These are phyloP conservation scores for Colletotrichum cuscutae DNA, from an alignment of 2,329 filamentous ascomycete species.

Conservation along the genomic window DNA sequence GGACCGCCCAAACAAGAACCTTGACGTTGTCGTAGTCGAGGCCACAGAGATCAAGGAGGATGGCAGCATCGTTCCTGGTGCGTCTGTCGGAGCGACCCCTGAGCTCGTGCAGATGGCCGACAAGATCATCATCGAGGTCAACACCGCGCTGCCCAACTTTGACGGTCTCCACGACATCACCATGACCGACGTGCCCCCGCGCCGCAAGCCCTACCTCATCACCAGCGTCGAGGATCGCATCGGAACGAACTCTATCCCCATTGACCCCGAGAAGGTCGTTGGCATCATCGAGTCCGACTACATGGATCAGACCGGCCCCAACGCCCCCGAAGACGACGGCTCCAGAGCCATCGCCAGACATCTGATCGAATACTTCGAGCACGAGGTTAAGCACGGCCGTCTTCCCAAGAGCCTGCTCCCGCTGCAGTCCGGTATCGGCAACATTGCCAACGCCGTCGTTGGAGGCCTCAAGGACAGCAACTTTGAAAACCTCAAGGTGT, in stretches of 20 bases:
- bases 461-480: constrained; percentile 83
- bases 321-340: constrained; percentile 78
- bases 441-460: constrained; percentile 92
- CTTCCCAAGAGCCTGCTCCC: constrained; percentile 82
- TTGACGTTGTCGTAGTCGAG: constrained; percentile 88
- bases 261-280: constrained; percentile 86
- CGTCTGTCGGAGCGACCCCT: constrained; percentile 85
- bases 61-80: constrained; percentile 88
- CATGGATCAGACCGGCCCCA: constrained; percentile 78
- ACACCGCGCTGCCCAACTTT: constrained; percentile 85
- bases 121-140: constrained; percentile 92
- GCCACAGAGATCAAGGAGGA: constrained; percentile 89
- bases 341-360: constrained; percentile 80
- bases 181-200: constrained; percentile 84
- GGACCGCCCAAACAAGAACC: constrained; percentile 76
- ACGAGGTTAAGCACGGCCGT: constrained; percentile 83
- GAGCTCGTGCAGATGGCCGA: constrained; percentile 92
- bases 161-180: constrained; percentile 92
- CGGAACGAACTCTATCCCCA: constrained; percentile 82
- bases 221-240: constrained; percentile 89
- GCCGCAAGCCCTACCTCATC: constrained; percentile 86
- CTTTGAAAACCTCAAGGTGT: constrained; percentile 89
- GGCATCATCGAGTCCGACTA: constrained; percentile 88
- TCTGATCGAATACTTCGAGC: constrained; percentile 84
- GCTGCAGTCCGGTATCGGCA: constrained; percentile 89